Conservation (phyloP, 805 yeast species). For the Starmerella sp. region DNA sequence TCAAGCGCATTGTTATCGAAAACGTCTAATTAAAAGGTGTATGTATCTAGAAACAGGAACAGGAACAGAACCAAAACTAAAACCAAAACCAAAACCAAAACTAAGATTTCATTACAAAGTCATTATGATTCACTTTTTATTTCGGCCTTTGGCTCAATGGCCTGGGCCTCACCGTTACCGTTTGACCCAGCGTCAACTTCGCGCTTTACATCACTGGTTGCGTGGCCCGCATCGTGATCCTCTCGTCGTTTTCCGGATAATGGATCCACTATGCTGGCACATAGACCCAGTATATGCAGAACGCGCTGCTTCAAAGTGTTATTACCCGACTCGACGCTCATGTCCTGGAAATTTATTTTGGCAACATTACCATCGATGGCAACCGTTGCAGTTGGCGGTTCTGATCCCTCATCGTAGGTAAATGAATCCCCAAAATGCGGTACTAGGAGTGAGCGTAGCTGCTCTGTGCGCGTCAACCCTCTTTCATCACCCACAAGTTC, state of each 20-base stretch:
- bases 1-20: slow-evolving; percentile 65
- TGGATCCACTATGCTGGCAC: slow-evolving; percentile 75
- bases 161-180: not conserved
- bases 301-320: slow-evolving; percentile 72
- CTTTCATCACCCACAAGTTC: slow-evolving; percentile 9
- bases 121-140: not conserved
- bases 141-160: not conserved
- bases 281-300: slow-evolving; percentile 66
- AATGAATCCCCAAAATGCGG: slow-evolving; percentile 87
- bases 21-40: slow-evolving; percentile 37
- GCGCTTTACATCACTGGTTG: not conserved
- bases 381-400: slow-evolving; percentile 40
- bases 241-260: slow-evolving; percentile 28
- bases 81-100: not conserved
- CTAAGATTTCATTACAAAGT: not conserved
- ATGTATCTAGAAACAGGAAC: not conserved
- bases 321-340: slow-evolving; percentile 62
- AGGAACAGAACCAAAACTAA: not conserved
- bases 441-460: slow-evolving; percentile 50
- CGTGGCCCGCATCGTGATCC: not conserved
- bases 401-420: slow-evolving; percentile 24
- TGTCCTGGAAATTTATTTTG: slow-evolving; percentile 46
- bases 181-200: not conserved
- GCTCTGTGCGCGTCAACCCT: slow-evolving; percentile 32
- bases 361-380: slow-evolving; percentile 71